These are phyloP conservation scores for Starmerella riodocensis DNA, from an alignment of 805 yeast genomes.

Conservation along the genomic window DNA sequence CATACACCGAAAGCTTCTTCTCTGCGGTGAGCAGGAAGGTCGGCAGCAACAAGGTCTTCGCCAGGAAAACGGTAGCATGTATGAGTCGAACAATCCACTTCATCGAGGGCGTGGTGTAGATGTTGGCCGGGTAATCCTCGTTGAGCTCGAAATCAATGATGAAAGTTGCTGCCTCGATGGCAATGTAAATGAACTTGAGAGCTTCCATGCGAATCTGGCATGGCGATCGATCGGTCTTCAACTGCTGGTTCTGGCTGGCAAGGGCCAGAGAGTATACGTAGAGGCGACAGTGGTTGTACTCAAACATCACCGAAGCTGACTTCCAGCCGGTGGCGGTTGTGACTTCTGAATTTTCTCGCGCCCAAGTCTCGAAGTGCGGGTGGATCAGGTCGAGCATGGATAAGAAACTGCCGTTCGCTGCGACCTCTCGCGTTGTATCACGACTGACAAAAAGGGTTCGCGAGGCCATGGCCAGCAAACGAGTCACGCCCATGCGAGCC, in stretches of 20 bases:
- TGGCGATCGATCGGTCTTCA: neutral
- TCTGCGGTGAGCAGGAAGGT: neutral
- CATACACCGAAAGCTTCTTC: neutral
- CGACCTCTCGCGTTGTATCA: conserved; percentile 26
- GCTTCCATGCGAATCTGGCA: neutral
- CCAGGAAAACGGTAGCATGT: conserved; percentile 78
- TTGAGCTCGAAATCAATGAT: conserved; percentile 50
- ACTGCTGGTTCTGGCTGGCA: conserved; percentile 16
- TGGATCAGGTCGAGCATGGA: conserved; percentile 59
- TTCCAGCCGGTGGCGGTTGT: conserved; percentile 33
- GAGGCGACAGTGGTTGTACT: conserved; percentile 69
- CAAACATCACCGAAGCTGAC: conserved; percentile 61
- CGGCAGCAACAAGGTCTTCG: conserved; percentile 49
- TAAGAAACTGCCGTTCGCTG: conserved; percentile 35
- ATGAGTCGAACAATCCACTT: conserved; percentile 80
- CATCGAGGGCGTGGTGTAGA: conserved; percentile 68
- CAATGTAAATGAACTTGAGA: conserved; percentile 56
- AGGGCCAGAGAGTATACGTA: conserved; percentile 77
- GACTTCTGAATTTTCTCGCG: conserved; percentile 36
- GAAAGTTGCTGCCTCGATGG: conserved; percentile 74
- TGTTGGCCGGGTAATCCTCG: conserved; percentile 44
- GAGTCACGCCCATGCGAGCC: conserved; percentile 68
- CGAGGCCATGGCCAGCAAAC: conserved; percentile 69
- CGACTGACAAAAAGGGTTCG: conserved; percentile 58
- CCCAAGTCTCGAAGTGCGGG: conserved; percentile 72